A percentile compares a stretch with the other conserved stretches of the same genome.
These are phyloP conservation scores for Spergularia bocconei DNA, from an alignment of 148 eudicot genomes.

Conservation along the genomic window DNA sequence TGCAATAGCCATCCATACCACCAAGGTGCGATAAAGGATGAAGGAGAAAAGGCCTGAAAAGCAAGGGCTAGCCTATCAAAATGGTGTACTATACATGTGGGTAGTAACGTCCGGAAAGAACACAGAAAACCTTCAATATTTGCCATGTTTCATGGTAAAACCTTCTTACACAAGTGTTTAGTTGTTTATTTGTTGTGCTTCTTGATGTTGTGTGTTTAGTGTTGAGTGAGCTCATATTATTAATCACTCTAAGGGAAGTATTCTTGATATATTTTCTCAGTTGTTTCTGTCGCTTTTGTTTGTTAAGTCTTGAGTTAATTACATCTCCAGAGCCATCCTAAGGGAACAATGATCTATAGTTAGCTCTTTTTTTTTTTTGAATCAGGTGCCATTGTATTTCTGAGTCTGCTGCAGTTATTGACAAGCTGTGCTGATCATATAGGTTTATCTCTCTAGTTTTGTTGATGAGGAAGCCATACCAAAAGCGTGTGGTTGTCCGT, in stretches of 20 bases:
- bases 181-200: not conserved
- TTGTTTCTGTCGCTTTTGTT: too few species aligned
- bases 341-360: not conserved
- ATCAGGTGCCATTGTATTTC: not conserved
- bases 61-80: too few species aligned
- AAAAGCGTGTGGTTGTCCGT: constrained; percentile 95
- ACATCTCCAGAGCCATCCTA: too few species aligned
- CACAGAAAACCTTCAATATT: too few species aligned
- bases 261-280: not conserved
- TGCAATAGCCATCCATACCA: too few species aligned
- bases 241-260: not conserved
- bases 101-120: too few species aligned
- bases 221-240: not conserved
- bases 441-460: constrained; percentile 97
- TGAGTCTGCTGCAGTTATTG: constrained; percentile 3
- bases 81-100: too few species aligned
- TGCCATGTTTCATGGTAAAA: too few species aligned
- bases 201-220: not conserved
- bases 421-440: constrained; percentile 19
- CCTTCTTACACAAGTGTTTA: too few species aligned
- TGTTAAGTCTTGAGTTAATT: too few species aligned
- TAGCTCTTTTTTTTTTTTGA: not conserved
- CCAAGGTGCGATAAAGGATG: too few species aligned
- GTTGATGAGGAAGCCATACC: constrained; percentile 73
- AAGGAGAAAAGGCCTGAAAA: too few species aligned